Conservation (phyloP, 352 stramenopile species). For the Pythium sp. region DNA sequence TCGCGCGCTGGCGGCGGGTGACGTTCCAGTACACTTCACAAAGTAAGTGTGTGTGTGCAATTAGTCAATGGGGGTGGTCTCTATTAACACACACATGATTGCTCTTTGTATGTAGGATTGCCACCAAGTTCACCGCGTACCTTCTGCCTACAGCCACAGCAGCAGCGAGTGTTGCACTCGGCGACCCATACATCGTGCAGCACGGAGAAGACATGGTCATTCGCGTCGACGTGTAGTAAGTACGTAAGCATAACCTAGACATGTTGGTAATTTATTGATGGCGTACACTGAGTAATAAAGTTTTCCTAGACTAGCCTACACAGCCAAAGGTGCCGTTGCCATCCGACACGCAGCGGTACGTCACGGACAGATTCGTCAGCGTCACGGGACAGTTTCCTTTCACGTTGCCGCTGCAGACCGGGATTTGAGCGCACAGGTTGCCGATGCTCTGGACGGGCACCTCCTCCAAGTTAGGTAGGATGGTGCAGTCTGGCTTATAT, state of each 20-base stretch:
- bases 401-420: conserved; percentile 7
- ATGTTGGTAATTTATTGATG: conserved; percentile 7
- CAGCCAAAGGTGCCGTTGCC: neutral
- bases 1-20: conserved; percentile 13
- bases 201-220: conserved; percentile 1
- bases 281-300: neutral
- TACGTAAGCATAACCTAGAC: neutral
- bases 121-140: conserved; percentile 5
- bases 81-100: neutral
- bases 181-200: conserved; percentile 4
- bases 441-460: conserved; percentile 4
- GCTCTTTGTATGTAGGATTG: neutral
- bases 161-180: conserved; percentile 1
- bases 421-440: conserved; percentile 3
- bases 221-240: conserved; percentile 8
- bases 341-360: neutral
- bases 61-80: too few relatives aligned
- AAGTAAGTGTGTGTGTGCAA: conserved; percentile 19
- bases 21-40: conserved; percentile 19
- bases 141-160: neutral
- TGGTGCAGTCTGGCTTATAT: neutral
- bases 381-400: conserved; percentile 7
- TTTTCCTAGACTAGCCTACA: neutral
- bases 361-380: neutral
- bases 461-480: conserved; percentile 1